Conservation (phyloP, 2,329 filamentous ascomycete genomes). For the Fusarium domesticum region DNA sequence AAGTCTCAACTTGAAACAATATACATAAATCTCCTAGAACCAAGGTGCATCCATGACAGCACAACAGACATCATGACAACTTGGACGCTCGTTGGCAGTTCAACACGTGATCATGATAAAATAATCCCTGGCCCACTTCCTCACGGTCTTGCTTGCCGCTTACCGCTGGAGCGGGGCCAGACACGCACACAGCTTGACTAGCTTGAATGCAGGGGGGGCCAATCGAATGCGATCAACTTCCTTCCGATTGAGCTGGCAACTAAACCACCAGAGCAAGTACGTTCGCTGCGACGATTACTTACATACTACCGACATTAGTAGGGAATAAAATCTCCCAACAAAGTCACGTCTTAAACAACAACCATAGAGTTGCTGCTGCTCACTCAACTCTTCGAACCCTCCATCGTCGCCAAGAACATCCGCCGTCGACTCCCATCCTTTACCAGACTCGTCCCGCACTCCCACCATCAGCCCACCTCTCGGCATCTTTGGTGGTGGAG, state of each 20-base stretch:
- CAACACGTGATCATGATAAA: background rate
- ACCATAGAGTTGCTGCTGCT: too few species aligned
- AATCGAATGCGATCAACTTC: conserved; percentile 18
- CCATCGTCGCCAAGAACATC: background rate
- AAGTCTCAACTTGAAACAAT: background rate
- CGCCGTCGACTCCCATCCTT: background rate
- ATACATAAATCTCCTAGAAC: background rate
- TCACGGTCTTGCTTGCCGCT: background rate
- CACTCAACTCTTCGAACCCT: background rate
- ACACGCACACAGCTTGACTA: conserved; percentile 13
- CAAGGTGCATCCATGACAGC: background rate
- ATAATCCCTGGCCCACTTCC: background rate
- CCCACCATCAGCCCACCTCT: background rate
- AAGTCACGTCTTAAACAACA: too few species aligned
- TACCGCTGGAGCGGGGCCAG: conserved; percentile 10
- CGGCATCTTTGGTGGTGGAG: too few species aligned
- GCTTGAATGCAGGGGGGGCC: conserved; percentile 19
- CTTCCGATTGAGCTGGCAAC: conserved; percentile 18
- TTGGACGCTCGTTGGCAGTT: background rate
- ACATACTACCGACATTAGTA: too few species aligned
- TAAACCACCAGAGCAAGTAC: too few species aligned
- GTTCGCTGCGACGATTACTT: too few species aligned
- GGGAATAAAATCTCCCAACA: too few species aligned
- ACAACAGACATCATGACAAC: background rate
- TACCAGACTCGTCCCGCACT: background rate